A percentile compares a stretch with the other conserved stretches of the same genome.
Evolutionary conservation across 1,284 basidiomycete genomes (phyloP).

Genomic region (Microbotryomycetes sp.): DNA sequence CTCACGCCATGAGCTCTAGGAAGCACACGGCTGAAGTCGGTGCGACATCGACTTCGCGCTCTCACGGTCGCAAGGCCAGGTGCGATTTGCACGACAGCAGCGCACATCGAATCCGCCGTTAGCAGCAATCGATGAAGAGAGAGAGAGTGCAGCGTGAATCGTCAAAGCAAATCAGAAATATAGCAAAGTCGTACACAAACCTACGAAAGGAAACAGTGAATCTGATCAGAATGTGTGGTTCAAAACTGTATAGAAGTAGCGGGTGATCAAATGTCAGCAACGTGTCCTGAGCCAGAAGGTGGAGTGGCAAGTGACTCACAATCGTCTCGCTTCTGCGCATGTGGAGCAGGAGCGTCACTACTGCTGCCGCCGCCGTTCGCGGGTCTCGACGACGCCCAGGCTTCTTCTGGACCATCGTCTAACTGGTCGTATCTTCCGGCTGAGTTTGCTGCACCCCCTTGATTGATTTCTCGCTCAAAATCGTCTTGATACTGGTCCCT

Average conservation of each 20-base stretch:
- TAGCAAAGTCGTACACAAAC: no score
- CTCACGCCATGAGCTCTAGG: no score
- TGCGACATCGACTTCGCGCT: no score
- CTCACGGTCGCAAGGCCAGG: no score
- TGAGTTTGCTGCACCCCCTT: neutral
- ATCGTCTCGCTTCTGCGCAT: neutral
- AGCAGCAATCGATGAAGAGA: neutral
- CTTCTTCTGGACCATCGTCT: conserved; percentile 22
- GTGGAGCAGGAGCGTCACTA: neutral
- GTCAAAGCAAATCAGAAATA: no score
- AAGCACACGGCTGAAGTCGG: no score
- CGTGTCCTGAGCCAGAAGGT: neutral
- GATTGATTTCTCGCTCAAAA: conserved; percentile 32
- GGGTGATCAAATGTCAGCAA: neutral
- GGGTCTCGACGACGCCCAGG: conserved; percentile 14
- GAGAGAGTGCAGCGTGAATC: no score
- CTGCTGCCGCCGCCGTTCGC: neutral
- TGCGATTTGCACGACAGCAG: no score
- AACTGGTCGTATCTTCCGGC: conserved; percentile 23
- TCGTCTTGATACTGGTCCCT: conserved; percentile 29
- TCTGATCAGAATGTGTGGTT: conserved; percentile 28
- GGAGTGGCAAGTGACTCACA: conserved; percentile 14
- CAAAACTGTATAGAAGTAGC: conserved; percentile 11
- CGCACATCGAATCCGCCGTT: no score
- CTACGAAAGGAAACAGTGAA: no score